These are phyloP conservation scores for Eucalyptus globulus DNA, from an alignment of 345 rosid genomes.

Conservation along the genomic window DNA sequence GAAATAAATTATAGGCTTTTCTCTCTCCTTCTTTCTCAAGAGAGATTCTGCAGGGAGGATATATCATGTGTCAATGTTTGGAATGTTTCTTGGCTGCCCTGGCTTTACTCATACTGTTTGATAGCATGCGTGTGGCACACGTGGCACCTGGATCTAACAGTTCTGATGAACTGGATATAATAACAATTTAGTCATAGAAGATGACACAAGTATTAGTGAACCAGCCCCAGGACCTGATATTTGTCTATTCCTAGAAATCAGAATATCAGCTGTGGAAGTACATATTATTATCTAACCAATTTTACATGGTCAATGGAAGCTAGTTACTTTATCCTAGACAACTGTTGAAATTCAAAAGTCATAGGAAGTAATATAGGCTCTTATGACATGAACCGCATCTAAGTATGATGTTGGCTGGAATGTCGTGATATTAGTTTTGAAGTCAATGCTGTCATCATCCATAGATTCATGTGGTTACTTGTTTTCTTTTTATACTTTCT, in stretches of 20 bases:
- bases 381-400: neutral
- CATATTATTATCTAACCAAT: neutral
- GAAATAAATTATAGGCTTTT: neutral
- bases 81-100: neutral
- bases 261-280: neutral
- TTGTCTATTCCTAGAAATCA: neutral
- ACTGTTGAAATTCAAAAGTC: neutral
- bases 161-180: neutral
- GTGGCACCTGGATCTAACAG: neutral
- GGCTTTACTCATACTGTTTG: neutral
- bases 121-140: neutral
- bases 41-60: neutral
- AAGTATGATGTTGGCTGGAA: neutral
- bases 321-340: neutral
- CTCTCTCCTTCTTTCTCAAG: neutral
- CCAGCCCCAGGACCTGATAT: neutral
- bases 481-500: neutral
- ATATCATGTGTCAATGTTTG: neutral
- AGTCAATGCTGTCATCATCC: neutral
- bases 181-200: neutral
- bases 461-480: neutral
- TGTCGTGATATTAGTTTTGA: neutral
- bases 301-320: neutral
- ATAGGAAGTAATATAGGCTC: neutral
- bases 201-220: neutral